Percentiles rank a stretch among this genome's conserved stretches.
These are phyloP conservation scores for Coelastrella sp. DNA, from an alignment of 139 green algal species.

Conservation along the genomic window DNA sequence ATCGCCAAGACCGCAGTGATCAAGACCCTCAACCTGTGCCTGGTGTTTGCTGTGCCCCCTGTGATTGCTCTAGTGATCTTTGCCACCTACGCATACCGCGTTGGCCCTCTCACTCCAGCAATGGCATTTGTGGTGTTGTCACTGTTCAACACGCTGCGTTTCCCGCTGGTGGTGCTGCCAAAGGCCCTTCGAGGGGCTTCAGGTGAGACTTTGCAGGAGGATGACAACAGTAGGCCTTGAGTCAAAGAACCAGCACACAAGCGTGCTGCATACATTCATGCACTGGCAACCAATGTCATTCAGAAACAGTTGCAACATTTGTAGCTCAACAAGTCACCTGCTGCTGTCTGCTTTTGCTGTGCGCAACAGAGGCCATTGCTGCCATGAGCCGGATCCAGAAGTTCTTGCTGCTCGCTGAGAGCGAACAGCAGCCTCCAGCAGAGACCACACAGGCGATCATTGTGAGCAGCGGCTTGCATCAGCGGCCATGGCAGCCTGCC, in stretches of 20 bases:
- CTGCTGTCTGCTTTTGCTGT: neutral
- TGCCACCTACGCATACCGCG: slow-evolving; percentile 68
- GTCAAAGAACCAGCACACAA: neutral
- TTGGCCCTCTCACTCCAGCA: slow-evolving; percentile 53
- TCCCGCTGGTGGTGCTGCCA: slow-evolving; percentile 84
- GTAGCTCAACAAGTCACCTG: neutral
- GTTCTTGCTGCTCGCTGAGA: slow-evolving; percentile 67
- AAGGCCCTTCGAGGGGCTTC: slow-evolving; percentile 73
- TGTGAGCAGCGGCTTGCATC: slow-evolving; percentile 10
- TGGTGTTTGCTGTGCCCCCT: slow-evolving; percentile 75
- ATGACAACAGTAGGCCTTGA: no score
- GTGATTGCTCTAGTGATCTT: slow-evolving; percentile 69
- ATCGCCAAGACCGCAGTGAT: slow-evolving; percentile 59
- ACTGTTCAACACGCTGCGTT: slow-evolving; percentile 86
- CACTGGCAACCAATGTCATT: no score
- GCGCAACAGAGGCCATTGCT: slow-evolving; percentile 57
- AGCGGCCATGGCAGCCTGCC: neutral
- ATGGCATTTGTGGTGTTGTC: slow-evolving; percentile 80
- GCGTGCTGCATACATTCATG: neutral
- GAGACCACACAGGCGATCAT: slow-evolving; percentile 45
- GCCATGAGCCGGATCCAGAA: slow-evolving; percentile 61
- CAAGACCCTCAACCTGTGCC: slow-evolving; percentile 76
- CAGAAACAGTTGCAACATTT: neutral
- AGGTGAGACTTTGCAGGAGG: slow-evolving; percentile 22
- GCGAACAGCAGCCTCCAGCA: slow-evolving; percentile 42